Conservation (phyloP, 805 yeast genomes). For the Ogataea naganishii region DNA sequence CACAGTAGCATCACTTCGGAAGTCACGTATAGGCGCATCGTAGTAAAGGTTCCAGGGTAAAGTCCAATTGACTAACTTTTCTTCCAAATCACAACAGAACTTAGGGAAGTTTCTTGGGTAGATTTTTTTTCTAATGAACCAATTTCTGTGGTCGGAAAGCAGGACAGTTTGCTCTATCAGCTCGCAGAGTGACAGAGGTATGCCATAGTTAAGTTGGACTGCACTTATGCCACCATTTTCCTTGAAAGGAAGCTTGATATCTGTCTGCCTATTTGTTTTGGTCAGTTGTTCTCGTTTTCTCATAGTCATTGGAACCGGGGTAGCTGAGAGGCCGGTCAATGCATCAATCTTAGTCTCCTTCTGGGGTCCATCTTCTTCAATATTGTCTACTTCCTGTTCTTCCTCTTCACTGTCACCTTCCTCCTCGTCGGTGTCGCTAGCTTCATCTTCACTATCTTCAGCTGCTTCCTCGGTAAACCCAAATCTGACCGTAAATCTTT, state of each 20-base stretch:
- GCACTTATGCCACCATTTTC: slow-evolving; percentile 11
- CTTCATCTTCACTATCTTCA: slow-evolving; percentile 7
- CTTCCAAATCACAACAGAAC: slow-evolving; percentile 47
- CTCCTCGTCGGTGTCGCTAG: slow-evolving; percentile 8
- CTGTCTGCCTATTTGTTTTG: background rate
- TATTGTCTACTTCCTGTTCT: slow-evolving; percentile 1
- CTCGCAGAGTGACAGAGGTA: slow-evolving; percentile 37
- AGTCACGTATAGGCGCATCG: slow-evolving; percentile 3
- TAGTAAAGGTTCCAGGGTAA: slow-evolving; percentile 34
- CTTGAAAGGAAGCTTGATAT: slow-evolving; percentile 13
- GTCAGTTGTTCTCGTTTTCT: slow-evolving; percentile 8
- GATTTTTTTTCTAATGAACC: slow-evolving; percentile 30
- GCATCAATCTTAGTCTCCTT: slow-evolving; percentile 8
- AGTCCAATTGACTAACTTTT: slow-evolving; percentile 38
- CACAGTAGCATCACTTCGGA: slow-evolving; percentile 1
- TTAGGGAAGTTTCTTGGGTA: slow-evolving; percentile 48
- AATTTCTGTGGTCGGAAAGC: slow-evolving; percentile 43
- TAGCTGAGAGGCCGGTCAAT: slow-evolving; percentile 11
- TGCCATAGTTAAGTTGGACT: slow-evolving; percentile 36
- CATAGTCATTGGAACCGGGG: slow-evolving; percentile 3
- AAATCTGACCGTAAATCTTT: slow-evolving; percentile 19
- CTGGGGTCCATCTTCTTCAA: background rate
- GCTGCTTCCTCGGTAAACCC: slow-evolving; percentile 9
- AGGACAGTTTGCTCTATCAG: slow-evolving; percentile 36
- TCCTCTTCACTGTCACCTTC: slow-evolving; percentile 3